Base-by-base conservation (phyloP, 306 rosid species). In the Cucurbita pepo region DNA sequence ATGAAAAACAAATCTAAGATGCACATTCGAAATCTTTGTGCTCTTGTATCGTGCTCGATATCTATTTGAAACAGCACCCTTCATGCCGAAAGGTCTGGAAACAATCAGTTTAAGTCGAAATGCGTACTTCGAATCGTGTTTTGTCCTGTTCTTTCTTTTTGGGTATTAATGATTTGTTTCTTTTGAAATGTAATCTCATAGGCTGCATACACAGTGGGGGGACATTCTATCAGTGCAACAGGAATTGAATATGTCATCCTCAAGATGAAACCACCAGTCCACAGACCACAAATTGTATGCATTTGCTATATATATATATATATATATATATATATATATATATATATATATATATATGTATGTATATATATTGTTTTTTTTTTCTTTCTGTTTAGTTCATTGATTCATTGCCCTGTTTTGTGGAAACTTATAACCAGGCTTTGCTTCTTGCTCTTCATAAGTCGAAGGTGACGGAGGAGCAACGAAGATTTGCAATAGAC, bases 361-460 rank as follows among this genome's bases (percentile, higher is more conserved):
- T 21, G 22, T 21, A 21, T 21, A 1, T 21, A 21, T 21, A 21
- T 21, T 14, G n/a, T 40, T 25, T 69, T 15, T 25, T 0, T 51
- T 30, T 34, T 69, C 16, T 48, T 51, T 56, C 18, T 77, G 21
- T 53, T 66, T 71, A 52, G 16, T 56, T 56, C 69, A 75, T 61
- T 54, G 22, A 48, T 19, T 79, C 63, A 73, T 56, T 77, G 44
- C 77, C 77, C 45, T 77, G 47, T 80, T 41, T 7, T 9, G 65
- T 77, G 30, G 1, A 15, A 53, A 74, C 44, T 65, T 67, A 36
- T 61, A 18, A 66, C 77, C 83, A 89, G 95, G 91, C 91, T 34
- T 83, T 89, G 78, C 95, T 89, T 85, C 88, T 89, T 75, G 95
- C 91, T 21, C 85, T 89, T 76, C 95, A 86, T 75, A 86, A 89